These are phyloP conservation scores for Penicillium bovifimosum DNA, from an alignment of 495 filamentous ascomycete genomes.

Conservation along the genomic window DNA sequence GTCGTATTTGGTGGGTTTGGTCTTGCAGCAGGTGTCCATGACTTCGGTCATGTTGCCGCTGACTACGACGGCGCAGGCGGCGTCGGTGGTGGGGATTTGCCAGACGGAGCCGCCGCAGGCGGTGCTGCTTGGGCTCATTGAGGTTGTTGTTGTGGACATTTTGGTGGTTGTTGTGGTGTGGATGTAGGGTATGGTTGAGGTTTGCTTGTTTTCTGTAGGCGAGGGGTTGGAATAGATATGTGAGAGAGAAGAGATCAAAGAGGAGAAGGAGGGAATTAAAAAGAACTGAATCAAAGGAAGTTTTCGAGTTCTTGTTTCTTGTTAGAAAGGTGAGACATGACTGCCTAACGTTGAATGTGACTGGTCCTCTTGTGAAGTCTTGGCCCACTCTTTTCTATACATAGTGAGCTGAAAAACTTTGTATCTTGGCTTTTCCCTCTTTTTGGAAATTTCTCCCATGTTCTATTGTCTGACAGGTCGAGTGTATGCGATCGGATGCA, in stretches of 20 bases:
- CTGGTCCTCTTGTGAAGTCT: background rate
- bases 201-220: background rate
- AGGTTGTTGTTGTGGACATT: slow-evolving; percentile 21
- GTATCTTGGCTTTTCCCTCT: background rate
- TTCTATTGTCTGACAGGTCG: background rate
- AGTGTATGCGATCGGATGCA: background rate
- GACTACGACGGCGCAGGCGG: slow-evolving; percentile 37
- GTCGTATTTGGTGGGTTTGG: slow-evolving; percentile 38
- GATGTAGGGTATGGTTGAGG: too few species aligned
- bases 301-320: background rate
- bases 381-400: background rate
- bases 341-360: slow-evolving; percentile 1
- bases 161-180: background rate
- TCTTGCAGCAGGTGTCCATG: slow-evolving; percentile 42
- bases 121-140: slow-evolving; percentile 22
- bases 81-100: slow-evolving; percentile 38
- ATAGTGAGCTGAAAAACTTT: background rate
- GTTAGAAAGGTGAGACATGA: slow-evolving; percentile 1
- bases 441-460: too few species aligned
- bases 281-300: background rate
- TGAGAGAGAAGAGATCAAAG: background rate
- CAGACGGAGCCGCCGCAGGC: slow-evolving; percentile 30
- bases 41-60: slow-evolving; percentile 34
- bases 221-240: background rate
- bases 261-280: background rate